phyloP scores from a whole-genome alignment of 2,329 filamentous ascomycete genomes.

The Sclerotinia borealis region DNA sequence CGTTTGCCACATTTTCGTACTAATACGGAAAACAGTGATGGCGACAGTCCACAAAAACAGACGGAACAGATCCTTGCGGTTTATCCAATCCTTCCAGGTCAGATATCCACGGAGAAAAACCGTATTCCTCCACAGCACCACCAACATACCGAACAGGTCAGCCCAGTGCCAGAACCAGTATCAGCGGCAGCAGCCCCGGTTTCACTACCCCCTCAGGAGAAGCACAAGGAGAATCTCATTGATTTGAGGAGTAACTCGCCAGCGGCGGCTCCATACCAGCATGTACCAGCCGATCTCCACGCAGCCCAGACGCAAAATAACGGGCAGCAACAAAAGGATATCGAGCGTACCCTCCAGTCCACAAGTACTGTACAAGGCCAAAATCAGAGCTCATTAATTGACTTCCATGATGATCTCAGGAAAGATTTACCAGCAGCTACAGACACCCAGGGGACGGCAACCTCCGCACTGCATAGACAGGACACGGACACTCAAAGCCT shows the following conservation, averaged over 20 bases:
- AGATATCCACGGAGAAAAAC: slow-evolving; percentile 51
- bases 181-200: slow-evolving; percentile 3
- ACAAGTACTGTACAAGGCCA: slow-evolving; percentile 21
- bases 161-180: slow-evolving; percentile 11
- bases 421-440: slow-evolving; percentile 39
- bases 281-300: slow-evolving; percentile 23
- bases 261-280: slow-evolving; percentile 4
- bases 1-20: slow-evolving; percentile 1
- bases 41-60: slow-evolving; percentile 59
- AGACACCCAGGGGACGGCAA: not conserved
- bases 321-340: slow-evolving; percentile 26
- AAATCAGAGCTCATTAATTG: slow-evolving; percentile 34
- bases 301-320: slow-evolving; percentile 25
- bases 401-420: slow-evolving; percentile 51
- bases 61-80: slow-evolving; percentile 80
- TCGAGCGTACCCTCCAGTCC: slow-evolving; percentile 25
- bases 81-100: slow-evolving; percentile 76
- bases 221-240: slow-evolving; percentile 43
- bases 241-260: slow-evolving; percentile 45
- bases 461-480: slow-evolving; percentile 20
- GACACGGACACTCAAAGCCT: slow-evolving; percentile 30
- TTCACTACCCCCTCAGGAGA: slow-evolving; percentile 9
- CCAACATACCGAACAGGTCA: slow-evolving; percentile 15
- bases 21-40: slow-evolving; percentile 44
- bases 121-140: slow-evolving; percentile 46